Conservation (phyloP, 2,329 filamentous ascomycete species). For the Teratosphaeria destructans region DNA sequence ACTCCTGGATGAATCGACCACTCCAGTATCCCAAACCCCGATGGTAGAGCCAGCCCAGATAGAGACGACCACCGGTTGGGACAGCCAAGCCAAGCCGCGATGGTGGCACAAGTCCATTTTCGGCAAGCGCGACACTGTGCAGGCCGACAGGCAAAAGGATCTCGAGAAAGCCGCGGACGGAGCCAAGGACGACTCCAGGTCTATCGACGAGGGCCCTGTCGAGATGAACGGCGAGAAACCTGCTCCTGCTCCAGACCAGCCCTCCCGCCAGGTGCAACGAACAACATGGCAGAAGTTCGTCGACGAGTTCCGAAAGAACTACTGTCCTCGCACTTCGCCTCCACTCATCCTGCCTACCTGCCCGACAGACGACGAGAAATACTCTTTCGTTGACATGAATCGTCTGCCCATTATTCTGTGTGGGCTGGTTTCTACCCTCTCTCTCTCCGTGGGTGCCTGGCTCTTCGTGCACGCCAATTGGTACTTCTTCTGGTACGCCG, state of each 20-base stretch:
- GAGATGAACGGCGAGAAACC: neutral
- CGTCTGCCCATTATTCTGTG: neutral
- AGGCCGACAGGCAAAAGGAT: neutral
- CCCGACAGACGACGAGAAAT: neutral
- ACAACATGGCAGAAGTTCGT: neutral
- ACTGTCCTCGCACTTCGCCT: neutral
- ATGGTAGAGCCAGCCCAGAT: neutral
- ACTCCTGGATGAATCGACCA: neutral
- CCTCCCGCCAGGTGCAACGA: neutral
- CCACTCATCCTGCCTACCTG: neutral
- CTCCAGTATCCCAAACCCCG: neutral
- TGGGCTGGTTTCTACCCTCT: neutral
- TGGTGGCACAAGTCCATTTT: neutral
- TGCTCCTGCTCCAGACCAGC: neutral
- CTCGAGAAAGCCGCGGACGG: neutral
- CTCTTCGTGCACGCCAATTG: neutral
- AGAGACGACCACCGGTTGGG: neutral
- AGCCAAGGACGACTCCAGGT: neutral
- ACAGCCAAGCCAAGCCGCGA: neutral
- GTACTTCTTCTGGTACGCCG: neutral
- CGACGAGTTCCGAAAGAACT: neutral
- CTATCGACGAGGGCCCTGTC: neutral
- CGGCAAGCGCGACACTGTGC: neutral
- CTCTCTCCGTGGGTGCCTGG: neutral
- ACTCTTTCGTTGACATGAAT: neutral